phyloP scores from a whole-genome alignment of 192 early-diverging fungal species.

The Dissophora globulifera region DNA sequence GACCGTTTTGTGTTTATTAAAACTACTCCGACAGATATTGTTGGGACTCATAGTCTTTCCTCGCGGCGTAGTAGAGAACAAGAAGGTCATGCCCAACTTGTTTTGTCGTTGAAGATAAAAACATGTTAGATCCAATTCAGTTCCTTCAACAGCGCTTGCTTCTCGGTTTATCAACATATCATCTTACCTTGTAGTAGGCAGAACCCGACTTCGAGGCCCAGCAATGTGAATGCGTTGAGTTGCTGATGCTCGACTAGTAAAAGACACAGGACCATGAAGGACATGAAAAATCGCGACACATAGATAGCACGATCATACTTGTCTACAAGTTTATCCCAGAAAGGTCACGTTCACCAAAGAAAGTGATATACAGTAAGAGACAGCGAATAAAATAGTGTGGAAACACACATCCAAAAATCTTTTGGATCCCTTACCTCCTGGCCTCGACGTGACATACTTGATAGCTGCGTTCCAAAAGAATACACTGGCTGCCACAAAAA shows the following conservation, averaged over 20 bases:
- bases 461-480: slow-evolving; percentile 42
- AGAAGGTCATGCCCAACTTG: slow-evolving; percentile 35
- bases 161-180: neutral
- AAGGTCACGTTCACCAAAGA: no score
- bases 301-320: slow-evolving; percentile 40
- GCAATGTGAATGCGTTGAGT: slow-evolving; percentile 19
- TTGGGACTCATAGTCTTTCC: slow-evolving; percentile 33
- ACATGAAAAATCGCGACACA: slow-evolving; percentile 27
- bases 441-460: slow-evolving; percentile 34
- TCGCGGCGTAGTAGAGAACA: slow-evolving; percentile 37
- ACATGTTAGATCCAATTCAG: neutral
- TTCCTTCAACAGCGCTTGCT: neutral
- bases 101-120: neutral
- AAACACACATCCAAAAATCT: no score
- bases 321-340: slow-evolving; percentile 21
- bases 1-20: no score
- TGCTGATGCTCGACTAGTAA: slow-evolving; percentile 30
- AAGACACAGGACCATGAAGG: slow-evolving; percentile 26
- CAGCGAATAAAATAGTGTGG: no score
- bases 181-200: slow-evolving; percentile 38
- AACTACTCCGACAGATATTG: no score
- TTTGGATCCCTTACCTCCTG: slow-evolving; percentile 44
- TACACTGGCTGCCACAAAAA: slow-evolving; percentile 37
- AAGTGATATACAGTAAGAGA: no score
- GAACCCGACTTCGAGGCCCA: slow-evolving; percentile 34